These are phyloP conservation scores for Fusarium acutatum DNA, from an alignment of 2,329 filamentous ascomycete species.

Conservation along the genomic window DNA sequence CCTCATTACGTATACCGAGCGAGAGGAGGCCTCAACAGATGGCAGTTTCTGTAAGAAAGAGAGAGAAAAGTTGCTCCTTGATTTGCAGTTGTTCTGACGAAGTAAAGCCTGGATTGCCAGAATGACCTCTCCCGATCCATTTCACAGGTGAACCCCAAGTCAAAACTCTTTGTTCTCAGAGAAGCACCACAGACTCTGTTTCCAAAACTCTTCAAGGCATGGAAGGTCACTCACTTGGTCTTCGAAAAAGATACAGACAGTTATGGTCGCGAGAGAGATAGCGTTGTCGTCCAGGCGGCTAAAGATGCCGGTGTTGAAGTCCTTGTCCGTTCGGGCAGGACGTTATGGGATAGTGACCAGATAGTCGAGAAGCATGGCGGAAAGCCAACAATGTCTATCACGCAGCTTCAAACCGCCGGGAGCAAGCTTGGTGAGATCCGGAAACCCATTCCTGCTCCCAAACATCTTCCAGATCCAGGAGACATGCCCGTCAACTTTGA, in stretches of 20 bases:
- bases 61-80: background rate
- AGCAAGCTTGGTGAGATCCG: conserved; percentile 69
- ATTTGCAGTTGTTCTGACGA: background rate
- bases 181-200: conserved; percentile 77
- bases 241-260: conserved; percentile 83
- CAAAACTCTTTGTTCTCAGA: conserved; percentile 75
- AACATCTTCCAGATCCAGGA: conserved; percentile 69
- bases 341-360: conserved; percentile 77
- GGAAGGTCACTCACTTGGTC: conserved; percentile 78
- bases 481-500: conserved; percentile 67
- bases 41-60: conserved; percentile 70
- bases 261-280: conserved; percentile 73
- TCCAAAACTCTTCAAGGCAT: conserved; percentile 76
- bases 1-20: conserved; percentile 81
- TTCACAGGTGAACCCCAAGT: conserved; percentile 73
- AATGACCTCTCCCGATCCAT: conserved; percentile 74
- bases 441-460: conserved; percentile 68
- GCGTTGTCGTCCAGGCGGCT: conserved; percentile 65
- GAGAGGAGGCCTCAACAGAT: conserved; percentile 75
- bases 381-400: conserved; percentile 79
- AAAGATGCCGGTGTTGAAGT: conserved; percentile 73
- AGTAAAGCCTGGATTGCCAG: conserved; percentile 72
- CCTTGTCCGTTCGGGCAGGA: conserved; percentile 70
- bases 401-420: conserved; percentile 70
- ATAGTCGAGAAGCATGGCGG: conserved; percentile 71